Evolutionary conservation across 1,284 basidiomycete genomes (phyloP).

Genomic region (Sporisorium graminicola): DNA sequence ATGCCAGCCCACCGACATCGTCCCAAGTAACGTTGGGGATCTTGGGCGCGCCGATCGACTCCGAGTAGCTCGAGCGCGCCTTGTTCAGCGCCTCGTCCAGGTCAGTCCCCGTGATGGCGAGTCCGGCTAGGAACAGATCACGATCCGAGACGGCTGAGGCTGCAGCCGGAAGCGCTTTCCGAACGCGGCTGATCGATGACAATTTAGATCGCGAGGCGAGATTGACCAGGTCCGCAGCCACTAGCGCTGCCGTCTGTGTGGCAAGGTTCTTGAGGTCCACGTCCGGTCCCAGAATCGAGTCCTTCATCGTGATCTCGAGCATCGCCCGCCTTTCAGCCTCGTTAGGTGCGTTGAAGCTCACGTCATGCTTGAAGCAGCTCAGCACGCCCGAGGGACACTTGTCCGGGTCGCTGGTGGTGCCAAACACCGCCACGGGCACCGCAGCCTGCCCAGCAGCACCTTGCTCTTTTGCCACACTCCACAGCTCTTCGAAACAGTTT

Average conservation of each 20-base stretch:
- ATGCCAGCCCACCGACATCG: slow-evolving; percentile 91
- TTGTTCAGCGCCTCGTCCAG: slow-evolving; percentile 81
- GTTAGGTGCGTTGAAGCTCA: slow-evolving; percentile 81
- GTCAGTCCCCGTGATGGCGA: slow-evolving; percentile 78
- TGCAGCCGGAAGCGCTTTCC: slow-evolving; percentile 54
- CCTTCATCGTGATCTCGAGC: slow-evolving; percentile 74
- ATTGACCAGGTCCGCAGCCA: slow-evolving; percentile 84
- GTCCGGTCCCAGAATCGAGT: slow-evolving; percentile 78
- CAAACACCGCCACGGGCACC: slow-evolving; percentile 72
- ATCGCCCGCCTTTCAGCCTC: slow-evolving; percentile 81
- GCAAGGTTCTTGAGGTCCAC: slow-evolving; percentile 81
- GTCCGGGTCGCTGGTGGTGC: slow-evolving; percentile 80
- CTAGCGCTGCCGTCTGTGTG: slow-evolving; percentile 89
- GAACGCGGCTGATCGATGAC: slow-evolving; percentile 75
- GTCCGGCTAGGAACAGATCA: slow-evolving; percentile 72
- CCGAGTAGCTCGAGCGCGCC: slow-evolving; percentile 84
- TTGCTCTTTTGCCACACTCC: slow-evolving; percentile 60
- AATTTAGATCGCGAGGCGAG: slow-evolving; percentile 78
- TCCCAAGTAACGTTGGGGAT: slow-evolving; percentile 98
- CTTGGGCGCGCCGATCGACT: slow-evolving; percentile 94
- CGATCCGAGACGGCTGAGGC: slow-evolving; percentile 19
- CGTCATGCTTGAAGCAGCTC: slow-evolving; percentile 88
- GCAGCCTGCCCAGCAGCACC: background rate
- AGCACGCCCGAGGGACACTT: slow-evolving; percentile 79
- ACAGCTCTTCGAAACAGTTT: slow-evolving; percentile 77